Conservation (phyloP, 2,329 filamentous ascomycete genomes). For the Monilinia polystroma region DNA sequence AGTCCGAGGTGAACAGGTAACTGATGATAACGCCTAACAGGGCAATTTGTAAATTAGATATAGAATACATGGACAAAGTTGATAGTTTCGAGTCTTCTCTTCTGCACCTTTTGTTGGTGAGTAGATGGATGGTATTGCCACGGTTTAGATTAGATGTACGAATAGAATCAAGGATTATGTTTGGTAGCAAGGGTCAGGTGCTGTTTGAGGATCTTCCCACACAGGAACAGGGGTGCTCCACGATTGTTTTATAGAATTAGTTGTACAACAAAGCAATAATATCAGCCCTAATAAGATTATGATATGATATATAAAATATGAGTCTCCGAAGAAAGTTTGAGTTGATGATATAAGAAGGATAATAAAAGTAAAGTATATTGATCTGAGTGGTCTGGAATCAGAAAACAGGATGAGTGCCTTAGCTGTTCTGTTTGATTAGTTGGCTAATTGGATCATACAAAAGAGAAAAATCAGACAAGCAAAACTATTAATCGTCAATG, state of each 20-base stretch:
- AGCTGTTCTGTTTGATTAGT: no score
- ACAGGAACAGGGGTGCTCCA: constrained; percentile 30
- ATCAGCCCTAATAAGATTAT: constrained; percentile 37
- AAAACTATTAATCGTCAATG: no score
- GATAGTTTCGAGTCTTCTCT: neutral
- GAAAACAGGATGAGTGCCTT: no score
- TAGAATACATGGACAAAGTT: neutral
- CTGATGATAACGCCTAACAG: constrained; percentile 23
- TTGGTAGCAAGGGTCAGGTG: constrained; percentile 38
- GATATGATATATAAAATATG: neutral
- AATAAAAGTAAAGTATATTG: neutral
- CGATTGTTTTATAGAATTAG: constrained; percentile 29
- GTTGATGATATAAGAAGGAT: no score
- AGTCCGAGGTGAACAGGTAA: constrained; percentile 30
- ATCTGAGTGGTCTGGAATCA: no score
- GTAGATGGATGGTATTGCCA: constrained; percentile 16
- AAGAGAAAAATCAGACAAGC: no score
- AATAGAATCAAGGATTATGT: constrained; percentile 30
- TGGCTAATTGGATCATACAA: no score
- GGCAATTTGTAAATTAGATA: neutral
- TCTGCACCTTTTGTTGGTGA: neutral
- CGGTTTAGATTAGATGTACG: neutral
- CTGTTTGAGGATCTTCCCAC: constrained; percentile 39
- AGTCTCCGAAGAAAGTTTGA: neutral
- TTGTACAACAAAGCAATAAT: constrained; percentile 36